Evolutionary conservation across 2,329 filamentous ascomycete species (phyloP), one percentile per base, ranked within the genome.

Genomic region (Xylariaceae sp.): DNA sequence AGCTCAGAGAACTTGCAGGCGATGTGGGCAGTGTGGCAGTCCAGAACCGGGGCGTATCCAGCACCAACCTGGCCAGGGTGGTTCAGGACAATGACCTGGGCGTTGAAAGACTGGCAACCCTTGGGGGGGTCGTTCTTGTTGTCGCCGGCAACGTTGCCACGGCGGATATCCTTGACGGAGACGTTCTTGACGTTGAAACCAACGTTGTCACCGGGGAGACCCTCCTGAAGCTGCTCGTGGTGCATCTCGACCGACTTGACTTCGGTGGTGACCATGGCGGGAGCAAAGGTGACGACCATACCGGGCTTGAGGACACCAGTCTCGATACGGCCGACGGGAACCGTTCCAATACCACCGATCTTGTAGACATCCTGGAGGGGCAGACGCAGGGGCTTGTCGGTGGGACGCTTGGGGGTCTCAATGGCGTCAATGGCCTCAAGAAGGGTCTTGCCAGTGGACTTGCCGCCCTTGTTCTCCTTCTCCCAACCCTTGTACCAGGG

Each of bases 121-220:
- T 72, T 65, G 51, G 92, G 87, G 59, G 92, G 92, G 76, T 98
- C 92, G 78, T 94, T 93, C 89, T 98, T 98, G 80, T 86, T 90
- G 87, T 98, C 92, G 87, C 88, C 87, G 61, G 85, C 85, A 59
- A 98, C 92, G 83, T 98, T 96, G 65, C 92, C 92, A 94, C 92
- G 92, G 73, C 92, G 92, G 65, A 98, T 94, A 70, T 98, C 92
- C 89, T 98, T 98, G 75, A 98, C 92, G 70, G 92, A 96, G 62
- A 98, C 92, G 92, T 98, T 98, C 89, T 98, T 98, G 75, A 98
- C 90, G 86, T 98, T 98, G 89, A 98, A 98, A 60, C 92, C 92
- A 68, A 98, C 92, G 79, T 98, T 98, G 86, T 98, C 92, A 82
- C 92, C 92, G 63, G 92, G 92, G 53, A 85, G 63, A 85, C 92